Percentiles rank a stretch among this genome's conserved stretches.
Conservation (phyloP, 768 basidiomycete genomes). For the Boletus huronensis region DNA sequence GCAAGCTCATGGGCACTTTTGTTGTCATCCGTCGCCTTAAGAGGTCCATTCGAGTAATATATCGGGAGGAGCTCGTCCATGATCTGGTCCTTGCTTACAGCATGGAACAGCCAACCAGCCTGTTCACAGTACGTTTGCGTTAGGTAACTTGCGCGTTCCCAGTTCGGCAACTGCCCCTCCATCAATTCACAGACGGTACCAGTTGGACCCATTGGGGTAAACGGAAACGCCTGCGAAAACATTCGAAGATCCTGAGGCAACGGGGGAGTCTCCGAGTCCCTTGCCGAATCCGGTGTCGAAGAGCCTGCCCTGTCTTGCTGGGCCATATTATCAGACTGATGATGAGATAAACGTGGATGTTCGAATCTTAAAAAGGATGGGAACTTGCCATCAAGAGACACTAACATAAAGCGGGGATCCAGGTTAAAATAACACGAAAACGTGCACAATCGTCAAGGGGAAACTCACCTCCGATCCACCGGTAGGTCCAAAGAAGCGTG, state of each 20-base stretch:
- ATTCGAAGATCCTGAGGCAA: conserved; percentile 35
- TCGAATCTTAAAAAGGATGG: neutral
- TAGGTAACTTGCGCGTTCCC: conserved; percentile 45
- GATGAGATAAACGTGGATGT: conserved; percentile 7
- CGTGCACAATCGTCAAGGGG: neutral
- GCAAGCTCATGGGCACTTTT: conserved; percentile 48
- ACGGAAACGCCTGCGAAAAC: conserved; percentile 62
- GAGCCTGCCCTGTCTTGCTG: conserved; percentile 15
- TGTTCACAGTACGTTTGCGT: conserved; percentile 45
- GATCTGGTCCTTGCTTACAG: conserved; percentile 45
- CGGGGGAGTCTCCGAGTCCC: conserved; percentile 28
- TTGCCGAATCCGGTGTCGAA: conserved; percentile 25
- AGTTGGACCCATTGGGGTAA: conserved; percentile 54
- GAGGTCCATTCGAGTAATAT: conserved; percentile 35
- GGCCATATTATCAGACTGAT: conserved; percentile 25
- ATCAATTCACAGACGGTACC: conserved; percentile 48
- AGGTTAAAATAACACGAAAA: conserved; percentile 11
- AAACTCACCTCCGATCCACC: conserved; percentile 62
- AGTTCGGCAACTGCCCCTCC: conserved; percentile 51
- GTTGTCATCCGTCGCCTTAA: conserved; percentile 34
- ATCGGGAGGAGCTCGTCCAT: conserved; percentile 39
- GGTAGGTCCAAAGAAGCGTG: conserved; percentile 64
- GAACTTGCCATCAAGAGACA: conserved; percentile 34
- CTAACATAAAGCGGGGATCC: conserved; percentile 15
- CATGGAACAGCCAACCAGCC: conserved; percentile 51